Conservation (phyloP, 768 basidiomycete species). For the Rhodotorula graminis region DNA sequence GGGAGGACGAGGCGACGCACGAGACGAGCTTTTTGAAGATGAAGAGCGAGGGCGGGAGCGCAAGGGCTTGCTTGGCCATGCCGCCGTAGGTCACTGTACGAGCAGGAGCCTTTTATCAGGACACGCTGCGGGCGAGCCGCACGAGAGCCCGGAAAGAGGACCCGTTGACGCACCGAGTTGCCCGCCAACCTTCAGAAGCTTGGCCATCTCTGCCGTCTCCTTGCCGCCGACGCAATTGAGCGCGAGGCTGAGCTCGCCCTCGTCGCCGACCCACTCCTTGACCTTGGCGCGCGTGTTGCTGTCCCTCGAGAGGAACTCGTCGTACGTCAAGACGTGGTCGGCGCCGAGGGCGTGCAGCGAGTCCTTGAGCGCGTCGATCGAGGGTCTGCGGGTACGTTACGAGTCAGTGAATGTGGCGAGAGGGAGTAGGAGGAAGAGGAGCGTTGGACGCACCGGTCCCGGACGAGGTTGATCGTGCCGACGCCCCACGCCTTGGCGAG, state of each 20-base stretch:
- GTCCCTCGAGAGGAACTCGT: constrained; percentile 57
- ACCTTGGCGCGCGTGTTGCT: constrained; percentile 56
- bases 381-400: constrained; percentile 50
- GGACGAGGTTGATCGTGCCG: constrained; percentile 75
- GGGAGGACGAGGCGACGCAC: constrained; percentile 68
- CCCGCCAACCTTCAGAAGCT: constrained; percentile 54
- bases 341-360: constrained; percentile 63
- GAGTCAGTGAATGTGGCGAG: not conserved
- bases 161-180: constrained; percentile 18
- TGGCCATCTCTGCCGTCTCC: constrained; percentile 64
- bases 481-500: constrained; percentile 67
- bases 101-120: not conserved
- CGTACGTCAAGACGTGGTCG: constrained; percentile 70
- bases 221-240: constrained; percentile 64
- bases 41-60: constrained; percentile 69
- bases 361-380: constrained; percentile 54
- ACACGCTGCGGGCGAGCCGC: not conserved
- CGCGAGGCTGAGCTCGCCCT: constrained; percentile 56
- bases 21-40: constrained; percentile 77
- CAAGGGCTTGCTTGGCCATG: constrained; percentile 78
- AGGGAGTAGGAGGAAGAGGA: not conserved
- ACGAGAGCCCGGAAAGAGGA: not conserved
- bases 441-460: constrained; percentile 56
- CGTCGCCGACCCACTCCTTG: constrained; percentile 60
- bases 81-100: constrained; percentile 69